Conservation (phyloP, 2,329 filamentous ascomycete species). For the Ceratocystis smalleyi region DNA sequence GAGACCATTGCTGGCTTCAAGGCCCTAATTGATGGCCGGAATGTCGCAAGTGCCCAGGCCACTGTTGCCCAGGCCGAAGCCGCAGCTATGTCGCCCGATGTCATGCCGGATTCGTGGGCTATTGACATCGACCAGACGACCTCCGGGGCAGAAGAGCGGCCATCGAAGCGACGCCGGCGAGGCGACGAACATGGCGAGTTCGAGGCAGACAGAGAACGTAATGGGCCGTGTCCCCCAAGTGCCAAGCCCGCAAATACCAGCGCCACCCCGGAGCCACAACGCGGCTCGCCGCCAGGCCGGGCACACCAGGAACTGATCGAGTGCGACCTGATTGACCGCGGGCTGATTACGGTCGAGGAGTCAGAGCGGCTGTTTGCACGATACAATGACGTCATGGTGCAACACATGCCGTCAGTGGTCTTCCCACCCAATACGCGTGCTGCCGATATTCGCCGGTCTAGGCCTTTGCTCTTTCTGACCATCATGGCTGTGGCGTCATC, state of each 20-base stretch:
- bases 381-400: slow-evolving; percentile 44
- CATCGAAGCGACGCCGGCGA: slow-evolving; percentile 10
- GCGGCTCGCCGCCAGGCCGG: slow-evolving; percentile 13
- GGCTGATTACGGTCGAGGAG: slow-evolving; percentile 39
- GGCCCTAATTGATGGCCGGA: slow-evolving; percentile 19
- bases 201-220: neutral
- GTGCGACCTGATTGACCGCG: slow-evolving; percentile 41
- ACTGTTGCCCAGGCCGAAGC: slow-evolving; percentile 1
- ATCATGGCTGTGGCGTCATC: slow-evolving; percentile 51
- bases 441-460: slow-evolving; percentile 39
- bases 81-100: slow-evolving; percentile 9
- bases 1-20: slow-evolving; percentile 13
- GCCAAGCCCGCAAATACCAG: neutral
- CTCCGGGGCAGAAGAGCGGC: neutral
- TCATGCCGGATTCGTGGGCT: slow-evolving; percentile 23
- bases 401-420: slow-evolving; percentile 47
- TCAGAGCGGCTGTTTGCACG: slow-evolving; percentile 40
- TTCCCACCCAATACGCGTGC: slow-evolving; percentile 40
- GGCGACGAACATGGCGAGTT: neutral
- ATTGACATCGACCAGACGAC: neutral
- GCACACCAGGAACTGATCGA: slow-evolving; percentile 10
- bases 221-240: neutral
- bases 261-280: slow-evolving; percentile 14
- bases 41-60: neutral
- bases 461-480: slow-evolving; percentile 54